Evolutionary conservation across 495 filamentous ascomycete species (phyloP).

Genomic region (Podospora comata): DNA sequence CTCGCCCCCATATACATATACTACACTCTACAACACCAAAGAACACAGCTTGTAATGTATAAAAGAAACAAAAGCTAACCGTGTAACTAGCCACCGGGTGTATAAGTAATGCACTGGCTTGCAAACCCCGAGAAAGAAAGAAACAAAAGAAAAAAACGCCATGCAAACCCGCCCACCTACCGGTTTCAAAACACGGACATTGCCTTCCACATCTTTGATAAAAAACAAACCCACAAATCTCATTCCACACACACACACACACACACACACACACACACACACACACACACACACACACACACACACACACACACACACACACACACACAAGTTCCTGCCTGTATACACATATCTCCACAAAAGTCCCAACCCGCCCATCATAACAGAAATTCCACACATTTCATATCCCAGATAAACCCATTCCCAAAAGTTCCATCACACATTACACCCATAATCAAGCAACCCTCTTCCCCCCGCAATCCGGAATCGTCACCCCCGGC

Average conservation of each 20-base stretch:
- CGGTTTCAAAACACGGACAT: not conserved
- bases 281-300: no score
- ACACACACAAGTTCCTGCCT: not conserved
- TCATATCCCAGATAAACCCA: not conserved
- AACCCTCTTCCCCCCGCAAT: conserved; percentile 75
- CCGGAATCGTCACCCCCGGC: conserved; percentile 77
- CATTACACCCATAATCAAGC: conserved; percentile 2
- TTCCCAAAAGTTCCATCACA: not conserved
- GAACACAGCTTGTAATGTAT: not conserved
- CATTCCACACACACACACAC: no score
- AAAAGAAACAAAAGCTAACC: not conserved
- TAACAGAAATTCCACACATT: not conserved
- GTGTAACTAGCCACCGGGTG: not conserved
- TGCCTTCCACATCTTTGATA: not conserved
- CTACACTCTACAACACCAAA: not conserved
- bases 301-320: no score
- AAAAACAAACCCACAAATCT: not conserved
- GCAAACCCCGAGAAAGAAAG: not conserved
- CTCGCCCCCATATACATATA: not conserved
- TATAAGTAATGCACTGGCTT: not conserved
- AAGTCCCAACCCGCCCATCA: not conserved
- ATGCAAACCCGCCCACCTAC: not conserved
- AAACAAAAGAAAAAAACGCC: not conserved
- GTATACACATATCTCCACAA: not conserved
- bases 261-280: not conserved